Percentiles rank a stretch among this genome's conserved stretches.
These are phyloP conservation scores for Quambalaria eucalypti DNA, from an alignment of 1,284 basidiomycete genomes.

Conservation along the genomic window DNA sequence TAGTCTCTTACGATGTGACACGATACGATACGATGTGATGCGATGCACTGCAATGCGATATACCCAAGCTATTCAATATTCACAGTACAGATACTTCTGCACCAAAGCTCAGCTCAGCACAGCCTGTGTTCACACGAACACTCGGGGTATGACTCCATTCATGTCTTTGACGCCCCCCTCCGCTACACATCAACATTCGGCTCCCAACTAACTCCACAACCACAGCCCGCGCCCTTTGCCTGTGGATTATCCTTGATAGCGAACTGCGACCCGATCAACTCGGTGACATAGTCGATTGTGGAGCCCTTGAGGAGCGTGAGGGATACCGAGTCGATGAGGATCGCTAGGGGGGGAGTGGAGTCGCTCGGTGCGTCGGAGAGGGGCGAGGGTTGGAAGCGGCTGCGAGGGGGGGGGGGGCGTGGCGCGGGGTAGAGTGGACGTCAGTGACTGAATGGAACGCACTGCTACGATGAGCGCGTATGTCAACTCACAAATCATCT, in stretches of 20 bases:
- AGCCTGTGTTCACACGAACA: too few species aligned
- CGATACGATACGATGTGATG: too few species aligned
- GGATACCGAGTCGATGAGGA: conserved; percentile 69
- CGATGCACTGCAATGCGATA: too few species aligned
- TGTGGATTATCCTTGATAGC: conserved; percentile 70
- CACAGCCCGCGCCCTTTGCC: conserved; percentile 73
- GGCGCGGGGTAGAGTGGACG: background rate
- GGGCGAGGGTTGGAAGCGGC: conserved; percentile 8
- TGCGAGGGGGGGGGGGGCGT: conserved; percentile 2
- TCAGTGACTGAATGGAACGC: background rate
- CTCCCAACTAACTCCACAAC: conserved; percentile 86
- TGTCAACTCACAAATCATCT: conserved; percentile 62
- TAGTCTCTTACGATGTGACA: too few species aligned
- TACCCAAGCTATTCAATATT: too few species aligned
- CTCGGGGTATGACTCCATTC: too few species aligned
- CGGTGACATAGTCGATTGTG: conserved; percentile 77
- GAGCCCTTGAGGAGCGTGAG: conserved; percentile 69
- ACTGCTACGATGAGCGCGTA: background rate
- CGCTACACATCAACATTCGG: too few species aligned
- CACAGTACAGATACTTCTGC: too few species aligned
- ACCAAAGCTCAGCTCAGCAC: too few species aligned
- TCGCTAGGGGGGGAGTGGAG: conserved; percentile 10
- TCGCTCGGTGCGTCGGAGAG: background rate
- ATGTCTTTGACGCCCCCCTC: too few species aligned
- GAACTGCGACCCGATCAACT: conserved; percentile 81